phyloP scores from a whole-genome alignment of 148 eudicot genomes.

The Vaccinium darrowii region DNA sequence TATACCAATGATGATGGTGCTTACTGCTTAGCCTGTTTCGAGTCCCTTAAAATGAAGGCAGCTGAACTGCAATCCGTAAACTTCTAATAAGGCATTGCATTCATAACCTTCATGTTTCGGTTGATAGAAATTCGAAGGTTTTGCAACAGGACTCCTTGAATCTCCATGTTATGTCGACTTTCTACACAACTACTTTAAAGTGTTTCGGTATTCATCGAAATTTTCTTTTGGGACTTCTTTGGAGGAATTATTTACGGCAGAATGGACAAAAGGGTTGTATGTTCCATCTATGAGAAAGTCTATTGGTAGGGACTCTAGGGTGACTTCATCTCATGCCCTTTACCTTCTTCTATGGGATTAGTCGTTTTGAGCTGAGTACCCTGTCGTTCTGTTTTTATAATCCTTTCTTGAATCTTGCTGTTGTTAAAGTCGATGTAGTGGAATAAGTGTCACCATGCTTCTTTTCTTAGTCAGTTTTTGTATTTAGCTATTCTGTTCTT shows the following conservation, averaged over 20 bases:
- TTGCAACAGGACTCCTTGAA: not conserved
- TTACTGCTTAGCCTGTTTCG: not conserved
- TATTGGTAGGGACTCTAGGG: not conserved
- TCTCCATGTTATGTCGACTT: not conserved
- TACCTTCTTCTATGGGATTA: not conserved
- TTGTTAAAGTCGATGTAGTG: not conserved
- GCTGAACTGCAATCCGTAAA: not conserved
- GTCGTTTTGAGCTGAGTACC: not conserved
- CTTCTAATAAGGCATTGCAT: slow-evolving; percentile 10
- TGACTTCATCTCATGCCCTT: not conserved
- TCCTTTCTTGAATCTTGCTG: not conserved
- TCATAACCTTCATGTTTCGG: not conserved
- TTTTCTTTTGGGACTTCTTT: too few relatives aligned
- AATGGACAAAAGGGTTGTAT: not conserved
- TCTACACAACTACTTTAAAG: not conserved
- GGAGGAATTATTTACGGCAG: not conserved
- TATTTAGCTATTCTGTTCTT: slow-evolving; percentile 1
- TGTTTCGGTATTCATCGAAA: not conserved
- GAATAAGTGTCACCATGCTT: not conserved
- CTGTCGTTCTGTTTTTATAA: not conserved
- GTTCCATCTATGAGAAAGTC: slow-evolving; percentile 3
- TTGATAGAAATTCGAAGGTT: not conserved
- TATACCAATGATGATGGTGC: slow-evolving; percentile 1
- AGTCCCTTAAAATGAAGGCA: not conserved
- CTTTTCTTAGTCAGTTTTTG: not conserved